Evolutionary conservation across 306 rosid genomes (phyloP).

Genomic region (Albizia julibrissin): DNA sequence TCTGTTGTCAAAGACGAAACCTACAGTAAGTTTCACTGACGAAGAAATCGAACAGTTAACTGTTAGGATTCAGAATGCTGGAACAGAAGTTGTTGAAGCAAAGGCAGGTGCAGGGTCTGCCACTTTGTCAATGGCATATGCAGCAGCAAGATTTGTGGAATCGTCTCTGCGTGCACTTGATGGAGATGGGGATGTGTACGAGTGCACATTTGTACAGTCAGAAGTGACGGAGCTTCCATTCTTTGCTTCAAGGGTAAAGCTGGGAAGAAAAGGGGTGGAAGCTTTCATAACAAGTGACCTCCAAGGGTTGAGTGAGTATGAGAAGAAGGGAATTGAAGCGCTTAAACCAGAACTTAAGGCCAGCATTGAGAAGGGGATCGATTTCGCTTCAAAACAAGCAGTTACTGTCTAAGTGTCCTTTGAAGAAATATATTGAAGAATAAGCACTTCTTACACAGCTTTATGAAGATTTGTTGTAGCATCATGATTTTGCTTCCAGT

Average conservation of each 20-base stretch:
- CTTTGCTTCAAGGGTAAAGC: constrained; percentile 93
- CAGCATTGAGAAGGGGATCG: constrained; percentile 96
- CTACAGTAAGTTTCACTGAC: constrained; percentile 67
- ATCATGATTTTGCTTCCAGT: constrained; percentile 41
- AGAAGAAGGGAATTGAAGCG: constrained; percentile 89
- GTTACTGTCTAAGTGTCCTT: constrained; percentile 51
- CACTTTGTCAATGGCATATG: constrained; percentile 98
- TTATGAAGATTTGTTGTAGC: constrained; percentile 38
- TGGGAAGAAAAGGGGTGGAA: constrained; percentile 88
- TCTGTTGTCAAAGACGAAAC: constrained; percentile 79
- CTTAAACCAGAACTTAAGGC: constrained; percentile 89
- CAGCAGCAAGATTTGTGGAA: constrained; percentile 96
- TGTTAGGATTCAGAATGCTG: constrained; percentile 89
- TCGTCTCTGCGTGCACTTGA: constrained; percentile 94
- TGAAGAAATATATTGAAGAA: constrained; percentile 36
- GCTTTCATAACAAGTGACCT: constrained; percentile 81
- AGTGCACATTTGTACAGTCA: constrained; percentile 82
- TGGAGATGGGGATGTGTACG: constrained; percentile 94
- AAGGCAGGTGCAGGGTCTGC: constrained; percentile 99
- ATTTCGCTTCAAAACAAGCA: constrained; percentile 75
- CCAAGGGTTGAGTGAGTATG: constrained; percentile 86
- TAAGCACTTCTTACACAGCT: constrained; percentile 33
- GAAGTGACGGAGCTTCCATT: constrained; percentile 89
- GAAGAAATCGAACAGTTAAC: constrained; percentile 81
- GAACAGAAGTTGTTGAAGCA: constrained; percentile 98